Percentiles rank a stretch among this genome's conserved stretches.
These are phyloP conservation scores for Cubamyces sp. DNA, from an alignment of 768 basidiomycete species.

Conservation along the genomic window DNA sequence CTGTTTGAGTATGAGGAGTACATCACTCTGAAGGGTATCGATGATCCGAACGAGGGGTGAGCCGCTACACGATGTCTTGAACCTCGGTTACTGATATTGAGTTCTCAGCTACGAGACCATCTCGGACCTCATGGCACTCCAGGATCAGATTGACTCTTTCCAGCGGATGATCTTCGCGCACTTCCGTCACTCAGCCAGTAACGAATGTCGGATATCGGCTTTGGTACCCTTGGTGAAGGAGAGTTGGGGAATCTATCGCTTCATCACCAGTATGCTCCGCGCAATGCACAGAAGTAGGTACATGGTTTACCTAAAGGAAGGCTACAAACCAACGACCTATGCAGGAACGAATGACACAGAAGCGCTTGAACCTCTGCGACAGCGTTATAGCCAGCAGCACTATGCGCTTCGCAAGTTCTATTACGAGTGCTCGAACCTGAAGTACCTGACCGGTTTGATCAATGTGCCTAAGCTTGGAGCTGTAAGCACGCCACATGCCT, in stretches of 20 bases:
- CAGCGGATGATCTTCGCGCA: slow-evolving; percentile 97
- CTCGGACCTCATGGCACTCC: slow-evolving; percentile 93
- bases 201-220: slow-evolving; percentile 96
- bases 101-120: slow-evolving; percentile 90
- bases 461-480: slow-evolving; percentile 97
- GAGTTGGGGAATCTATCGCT: slow-evolving; percentile 98
- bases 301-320: background rate
- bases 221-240: slow-evolving; percentile 98
- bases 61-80: slow-evolving; percentile 29
- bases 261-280: slow-evolving; percentile 98
- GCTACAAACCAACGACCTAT: slow-evolving; percentile 7
- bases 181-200: slow-evolving; percentile 89
- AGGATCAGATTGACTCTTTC: slow-evolving; percentile 99
- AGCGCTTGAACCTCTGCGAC: slow-evolving; percentile 84
- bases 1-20: slow-evolving; percentile 99
- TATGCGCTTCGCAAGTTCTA: slow-evolving; percentile 95
- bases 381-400: slow-evolving; percentile 90
- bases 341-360: slow-evolving; percentile 89
- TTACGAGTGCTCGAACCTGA: slow-evolving; percentile 98
- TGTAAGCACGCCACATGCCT: slow-evolving; percentile 42
- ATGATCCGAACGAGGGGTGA: slow-evolving; percentile 99
- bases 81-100: slow-evolving; percentile 2
- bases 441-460: slow-evolving; percentile 95
- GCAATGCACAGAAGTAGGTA: slow-evolving; percentile 91
- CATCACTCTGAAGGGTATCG: slow-evolving; percentile 93